Evolutionary conservation across 352 stramenopile genomes (phyloP).

Genomic region (Phytophthora pistaciae): DNA sequence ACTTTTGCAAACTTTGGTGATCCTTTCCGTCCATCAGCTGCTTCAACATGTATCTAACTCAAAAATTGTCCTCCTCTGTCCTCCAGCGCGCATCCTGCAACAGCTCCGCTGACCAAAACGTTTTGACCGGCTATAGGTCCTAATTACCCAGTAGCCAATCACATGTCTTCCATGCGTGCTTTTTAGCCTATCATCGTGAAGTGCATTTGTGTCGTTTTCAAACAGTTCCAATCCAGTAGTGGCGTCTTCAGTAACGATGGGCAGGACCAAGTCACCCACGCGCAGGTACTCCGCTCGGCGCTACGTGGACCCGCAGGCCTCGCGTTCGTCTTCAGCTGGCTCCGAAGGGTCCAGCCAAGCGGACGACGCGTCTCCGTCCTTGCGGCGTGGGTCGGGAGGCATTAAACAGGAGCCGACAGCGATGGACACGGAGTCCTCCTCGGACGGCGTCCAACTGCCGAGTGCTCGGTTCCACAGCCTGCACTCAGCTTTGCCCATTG

Average conservation of each 20-base stretch:
- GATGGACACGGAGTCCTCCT: constrained; percentile 23
- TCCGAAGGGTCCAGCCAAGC: constrained; percentile 7
- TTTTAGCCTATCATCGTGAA: constrained; percentile 21
- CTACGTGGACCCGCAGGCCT: constrained; percentile 19
- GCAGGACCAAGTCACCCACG: constrained; percentile 44
- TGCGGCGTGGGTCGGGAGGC: constrained; percentile 12
- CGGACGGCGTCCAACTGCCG: constrained; percentile 13
- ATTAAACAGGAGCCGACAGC: constrained; percentile 21
- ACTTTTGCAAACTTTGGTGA: neutral
- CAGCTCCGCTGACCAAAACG: constrained; percentile 19
- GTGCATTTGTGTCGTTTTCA: no score
- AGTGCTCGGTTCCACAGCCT: constrained; percentile 6
- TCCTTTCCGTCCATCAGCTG: neutral
- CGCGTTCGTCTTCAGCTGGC: constrained; percentile 2
- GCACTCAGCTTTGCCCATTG: constrained; percentile 11
- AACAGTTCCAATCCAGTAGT: constrained; percentile 8
- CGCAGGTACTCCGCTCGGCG: constrained; percentile 36
- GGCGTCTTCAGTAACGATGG: constrained; percentile 22
- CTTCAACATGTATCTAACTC: constrained; percentile 18
- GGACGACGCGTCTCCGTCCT: constrained; percentile 16
- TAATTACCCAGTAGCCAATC: constrained; percentile 12
- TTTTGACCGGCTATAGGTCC: constrained; percentile 7
- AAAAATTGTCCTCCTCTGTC: constrained; percentile 18
- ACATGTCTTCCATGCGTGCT: neutral
- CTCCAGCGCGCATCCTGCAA: constrained; percentile 40